Evolutionary conservation across 441 rosid genomes (phyloP), one percentile per base, ranked within the genome.

Genomic region (Syzygium syzygioides): DNA sequence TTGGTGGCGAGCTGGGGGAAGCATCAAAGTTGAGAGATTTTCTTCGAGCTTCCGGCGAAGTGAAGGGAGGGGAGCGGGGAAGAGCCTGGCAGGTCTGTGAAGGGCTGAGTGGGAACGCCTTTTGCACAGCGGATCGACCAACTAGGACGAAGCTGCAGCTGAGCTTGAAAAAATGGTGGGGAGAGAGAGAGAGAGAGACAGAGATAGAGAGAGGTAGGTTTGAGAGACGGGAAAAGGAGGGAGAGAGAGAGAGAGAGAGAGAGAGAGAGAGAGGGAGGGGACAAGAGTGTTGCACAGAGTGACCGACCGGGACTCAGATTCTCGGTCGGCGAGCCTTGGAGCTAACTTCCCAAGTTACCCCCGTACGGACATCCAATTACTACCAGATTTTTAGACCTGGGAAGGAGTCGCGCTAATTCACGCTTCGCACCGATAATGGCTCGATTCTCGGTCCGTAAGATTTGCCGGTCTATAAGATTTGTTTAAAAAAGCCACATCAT

Each of bases 271-370:
- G 48, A 1, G 48, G 7, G 88, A 88, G 84, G 28, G 66, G 89
- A 90, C 92, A 87, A 83, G 57, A 59, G 89, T 50, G 48, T 54
- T 86, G 91, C 89, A 85, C 41, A 85, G 80, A 59, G 88, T 87
- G 89, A 83, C 59, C 92, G 89, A 84, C 87, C 93, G 79, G 34
- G 3, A 37, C 89, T 89, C 92, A 90, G 91, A 90, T 87, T 89
- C 93, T 90, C 92, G 92, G 87, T 60, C 89, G 88, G 66, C 8
- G 93, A 55, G 92, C 56, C 59, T 20, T 30, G 90, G 91, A 76
- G 52, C 7, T 20, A 20, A 76, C 10, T 76, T 76, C 83, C 95
- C 56, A 88, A 79, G 87, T 76, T 91, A 89, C 62, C 92, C 94
- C 52, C 9, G 0, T 45, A 7, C 17, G 9, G 17, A 76, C 17